These are phyloP conservation scores for Cymbopogon flexuosus DNA, from an alignment of 202 grass and related monocot species.

Conservation along the genomic window DNA sequence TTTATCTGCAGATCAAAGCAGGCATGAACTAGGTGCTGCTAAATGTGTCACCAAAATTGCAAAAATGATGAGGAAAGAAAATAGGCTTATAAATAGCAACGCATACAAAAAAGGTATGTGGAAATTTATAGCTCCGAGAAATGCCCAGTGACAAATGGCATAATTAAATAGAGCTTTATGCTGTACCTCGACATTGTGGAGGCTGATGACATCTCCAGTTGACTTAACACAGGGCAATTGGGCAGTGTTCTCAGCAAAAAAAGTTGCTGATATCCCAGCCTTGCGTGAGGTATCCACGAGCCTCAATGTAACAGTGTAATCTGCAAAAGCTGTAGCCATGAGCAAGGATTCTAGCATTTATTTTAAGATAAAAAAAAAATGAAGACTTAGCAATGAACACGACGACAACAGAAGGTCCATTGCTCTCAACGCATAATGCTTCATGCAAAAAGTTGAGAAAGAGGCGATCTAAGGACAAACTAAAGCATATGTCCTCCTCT, in stretches of 20 bases:
- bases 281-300: constrained; percentile 44
- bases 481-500: no score
- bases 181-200: constrained; percentile 59
- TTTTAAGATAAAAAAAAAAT: no score
- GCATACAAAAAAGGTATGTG: not conserved
- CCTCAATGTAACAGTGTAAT: constrained; percentile 67
- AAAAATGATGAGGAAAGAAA: not conserved
- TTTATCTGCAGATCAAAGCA: constrained; percentile 54
- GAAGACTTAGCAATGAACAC: no score
- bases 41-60: not conserved
- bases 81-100: not conserved
- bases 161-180: constrained; percentile 19
- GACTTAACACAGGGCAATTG: constrained; percentile 53
- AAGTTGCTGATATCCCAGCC: constrained; percentile 51
- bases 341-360: no score
- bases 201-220: constrained; percentile 70
- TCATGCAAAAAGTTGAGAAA: no score
- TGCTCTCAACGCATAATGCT: no score
- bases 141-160: not conserved
- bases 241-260: constrained; percentile 34
- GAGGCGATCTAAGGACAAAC: no score
- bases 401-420: no score
- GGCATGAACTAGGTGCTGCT: not conserved
- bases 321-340: constrained; percentile 18
- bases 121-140: no score